These are phyloP conservation scores for Lactarius tabidus DNA, from an alignment of 768 basidiomycete genomes.

Conservation along the genomic window DNA sequence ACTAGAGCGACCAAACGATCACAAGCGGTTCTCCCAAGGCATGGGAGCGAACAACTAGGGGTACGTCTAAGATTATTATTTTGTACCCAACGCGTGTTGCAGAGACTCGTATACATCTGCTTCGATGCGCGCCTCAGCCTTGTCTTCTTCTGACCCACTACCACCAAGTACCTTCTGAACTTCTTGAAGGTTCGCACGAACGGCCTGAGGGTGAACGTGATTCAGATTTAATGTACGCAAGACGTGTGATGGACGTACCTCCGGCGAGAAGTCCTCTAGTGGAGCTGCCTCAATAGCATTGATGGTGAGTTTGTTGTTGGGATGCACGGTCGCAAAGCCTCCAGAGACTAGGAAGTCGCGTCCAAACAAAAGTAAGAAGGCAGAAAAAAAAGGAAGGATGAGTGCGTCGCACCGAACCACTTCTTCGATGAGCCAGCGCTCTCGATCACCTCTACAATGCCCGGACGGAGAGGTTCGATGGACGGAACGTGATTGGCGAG, in stretches of 20 bases:
- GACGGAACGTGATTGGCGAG: conserved; percentile 97
- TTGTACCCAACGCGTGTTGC: conserved; percentile 70
- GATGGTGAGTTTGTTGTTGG: conserved; percentile 93
- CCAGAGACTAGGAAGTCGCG: conserved; percentile 63
- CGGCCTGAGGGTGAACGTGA: conserved; percentile 50
- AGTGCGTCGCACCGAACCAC: conserved; percentile 80
- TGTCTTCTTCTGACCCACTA: conserved; percentile 88
- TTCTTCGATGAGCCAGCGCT: conserved; percentile 75
- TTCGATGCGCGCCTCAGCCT: conserved; percentile 89
- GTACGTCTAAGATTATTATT: conserved; percentile 32
- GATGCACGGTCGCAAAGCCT: conserved; percentile 97
- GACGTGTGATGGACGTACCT: conserved; percentile 51
- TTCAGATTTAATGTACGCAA: neutral
- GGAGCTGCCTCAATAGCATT: conserved; percentile 97
- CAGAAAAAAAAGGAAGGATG: neutral
- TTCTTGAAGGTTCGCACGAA: conserved; percentile 86
- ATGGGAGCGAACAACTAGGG: conserved; percentile 2
- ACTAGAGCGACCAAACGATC: neutral
- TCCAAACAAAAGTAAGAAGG: neutral
- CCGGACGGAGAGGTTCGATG: conserved; percentile 93
- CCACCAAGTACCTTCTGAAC: conserved; percentile 78
- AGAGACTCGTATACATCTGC: conserved; percentile 95
- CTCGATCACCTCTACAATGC: conserved; percentile 93
- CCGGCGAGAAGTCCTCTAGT: conserved; percentile 83
- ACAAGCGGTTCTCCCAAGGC: neutral